Percentiles rank a stretch among this genome's conserved stretches.
Conservation (phyloP, 331 rosid genomes). For the Acacia pycnantha region DNA sequence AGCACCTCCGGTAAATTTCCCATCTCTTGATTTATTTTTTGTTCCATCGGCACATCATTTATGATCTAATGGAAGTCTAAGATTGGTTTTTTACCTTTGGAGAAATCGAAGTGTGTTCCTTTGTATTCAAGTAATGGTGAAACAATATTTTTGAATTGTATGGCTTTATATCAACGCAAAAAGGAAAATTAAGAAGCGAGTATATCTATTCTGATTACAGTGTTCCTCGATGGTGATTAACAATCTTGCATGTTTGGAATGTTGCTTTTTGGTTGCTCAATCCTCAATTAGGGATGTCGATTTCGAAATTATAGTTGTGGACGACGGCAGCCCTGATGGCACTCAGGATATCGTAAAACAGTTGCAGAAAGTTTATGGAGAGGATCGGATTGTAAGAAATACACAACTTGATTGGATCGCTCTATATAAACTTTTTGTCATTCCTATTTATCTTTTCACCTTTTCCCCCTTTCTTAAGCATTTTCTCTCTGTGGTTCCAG, state of each 20-base stretch:
- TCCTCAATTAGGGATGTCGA: slow-evolving; percentile 60
- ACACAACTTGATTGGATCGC: slow-evolving; percentile 16
- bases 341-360: slow-evolving; percentile 85
- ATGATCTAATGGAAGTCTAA: background rate
- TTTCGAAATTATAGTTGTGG: slow-evolving; percentile 86
- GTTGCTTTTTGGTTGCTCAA: slow-evolving; percentile 8
- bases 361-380: slow-evolving; percentile 82
- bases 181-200: background rate
- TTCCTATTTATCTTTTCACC: background rate
- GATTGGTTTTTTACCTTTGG: background rate
- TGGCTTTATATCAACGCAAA: background rate
- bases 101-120: background rate
- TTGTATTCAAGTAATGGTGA: background rate
- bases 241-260: slow-evolving; percentile 14
- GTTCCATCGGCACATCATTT: background rate
- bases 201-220: background rate
- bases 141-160: background rate
- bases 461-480: background rate
- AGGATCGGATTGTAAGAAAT: slow-evolving; percentile 78
- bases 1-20: slow-evolving; percentile 63
- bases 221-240: background rate
- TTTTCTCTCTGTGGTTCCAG: slow-evolving; percentile 42
- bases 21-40: background rate
- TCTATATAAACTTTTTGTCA: background rate
- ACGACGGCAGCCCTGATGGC: slow-evolving; percentile 98